A percentile compares a stretch with the other conserved stretches of the same genome.
phyloP scores from a whole-genome alignment of 345 rosid genomes.

The Boechera divaricarpa region DNA sequence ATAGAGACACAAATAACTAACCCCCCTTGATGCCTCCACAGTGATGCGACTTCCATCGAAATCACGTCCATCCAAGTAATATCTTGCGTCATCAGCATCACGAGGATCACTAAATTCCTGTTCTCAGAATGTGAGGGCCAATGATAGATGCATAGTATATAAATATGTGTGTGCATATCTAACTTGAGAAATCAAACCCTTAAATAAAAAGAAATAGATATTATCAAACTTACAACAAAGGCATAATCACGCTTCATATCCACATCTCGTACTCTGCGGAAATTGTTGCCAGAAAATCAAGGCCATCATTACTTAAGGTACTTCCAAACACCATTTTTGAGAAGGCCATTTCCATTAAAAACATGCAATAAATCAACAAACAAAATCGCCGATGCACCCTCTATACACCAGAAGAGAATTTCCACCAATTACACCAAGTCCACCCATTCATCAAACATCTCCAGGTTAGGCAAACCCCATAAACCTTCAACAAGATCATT shows the following conservation, averaged over 20 bases:
- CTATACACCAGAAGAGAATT: constrained; percentile 46
- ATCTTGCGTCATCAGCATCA: constrained; percentile 95
- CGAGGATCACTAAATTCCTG: constrained; percentile 97
- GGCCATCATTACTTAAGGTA: constrained; percentile 96
- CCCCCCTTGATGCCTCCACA: constrained; percentile 95
- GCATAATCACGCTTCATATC: constrained; percentile 99
- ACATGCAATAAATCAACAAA: constrained; percentile 68
- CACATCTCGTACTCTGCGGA: constrained; percentile 98
- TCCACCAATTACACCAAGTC: constrained; percentile 80
- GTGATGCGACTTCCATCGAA: constrained; percentile 87
- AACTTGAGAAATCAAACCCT: background rate
- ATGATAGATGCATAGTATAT: constrained; percentile 36
- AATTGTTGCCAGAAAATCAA: constrained; percentile 97
- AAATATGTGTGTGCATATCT: background rate
- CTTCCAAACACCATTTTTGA: constrained; percentile 89
- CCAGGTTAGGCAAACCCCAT: constrained; percentile 87
- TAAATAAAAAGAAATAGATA: background rate
- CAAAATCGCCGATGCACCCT: constrained; percentile 45
- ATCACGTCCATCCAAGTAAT: constrained; percentile 77
- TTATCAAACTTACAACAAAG: constrained; percentile 74
- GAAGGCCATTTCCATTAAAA: constrained; percentile 74
- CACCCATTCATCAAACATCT: constrained; percentile 92
- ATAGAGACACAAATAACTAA: constrained; percentile 31
- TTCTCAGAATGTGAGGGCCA: constrained; percentile 25
- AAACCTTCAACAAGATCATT: constrained; percentile 99